Percentiles rank a stretch among this genome's conserved stretches.
phyloP scores from a whole-genome alignment of 495 filamentous ascomycete genomes.

The Penicillium crystallinum region DNA sequence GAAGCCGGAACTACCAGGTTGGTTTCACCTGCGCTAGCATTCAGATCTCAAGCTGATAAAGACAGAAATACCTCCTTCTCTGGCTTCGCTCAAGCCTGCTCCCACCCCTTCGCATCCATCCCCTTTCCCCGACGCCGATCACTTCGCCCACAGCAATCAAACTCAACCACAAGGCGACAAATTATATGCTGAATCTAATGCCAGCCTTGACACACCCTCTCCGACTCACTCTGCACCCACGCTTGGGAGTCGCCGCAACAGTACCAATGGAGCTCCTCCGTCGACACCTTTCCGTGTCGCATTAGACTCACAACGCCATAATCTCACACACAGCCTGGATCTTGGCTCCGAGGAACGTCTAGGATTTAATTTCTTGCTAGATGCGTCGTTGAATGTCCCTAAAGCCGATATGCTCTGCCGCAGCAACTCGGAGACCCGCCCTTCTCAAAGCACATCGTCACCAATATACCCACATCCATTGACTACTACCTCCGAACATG shows the following conservation, averaged over 20 bases:
- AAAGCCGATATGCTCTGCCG: slow-evolving; percentile 33
- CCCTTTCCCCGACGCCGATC: slow-evolving; percentile 23
- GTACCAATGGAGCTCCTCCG: slow-evolving; percentile 16
- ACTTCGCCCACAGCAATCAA: slow-evolving; percentile 16
- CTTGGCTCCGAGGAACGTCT: slow-evolving; percentile 55
- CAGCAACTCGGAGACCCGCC: slow-evolving; percentile 24
- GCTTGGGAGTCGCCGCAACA: slow-evolving; percentile 26
- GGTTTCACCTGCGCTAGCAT: not conserved
- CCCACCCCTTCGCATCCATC: slow-evolving; percentile 21
- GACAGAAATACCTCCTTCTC: slow-evolving; percentile 12
- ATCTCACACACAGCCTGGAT: slow-evolving; percentile 51
- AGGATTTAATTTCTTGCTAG: slow-evolving; percentile 64
- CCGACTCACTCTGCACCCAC: slow-evolving; percentile 32
- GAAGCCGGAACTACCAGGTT: slow-evolving; percentile 27
- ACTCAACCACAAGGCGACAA: slow-evolving; percentile 15
- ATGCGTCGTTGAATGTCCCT: slow-evolving; percentile 43
- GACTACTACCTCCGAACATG: slow-evolving; percentile 20
- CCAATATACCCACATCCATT: slow-evolving; percentile 24
- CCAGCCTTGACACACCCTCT: slow-evolving; percentile 33
- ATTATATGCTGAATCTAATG: slow-evolving; percentile 29
- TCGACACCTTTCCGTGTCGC: slow-evolving; percentile 28
- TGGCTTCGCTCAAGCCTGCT: slow-evolving; percentile 14
- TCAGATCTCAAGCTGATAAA: slow-evolving; percentile 3
- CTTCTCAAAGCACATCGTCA: slow-evolving; percentile 19
- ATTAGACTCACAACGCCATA: slow-evolving; percentile 50